Evolutionary conservation across 805 yeast genomes (phyloP), one percentile per base, ranked within the genome.

Genomic region (Sporopachydermia quercuum): DNA sequence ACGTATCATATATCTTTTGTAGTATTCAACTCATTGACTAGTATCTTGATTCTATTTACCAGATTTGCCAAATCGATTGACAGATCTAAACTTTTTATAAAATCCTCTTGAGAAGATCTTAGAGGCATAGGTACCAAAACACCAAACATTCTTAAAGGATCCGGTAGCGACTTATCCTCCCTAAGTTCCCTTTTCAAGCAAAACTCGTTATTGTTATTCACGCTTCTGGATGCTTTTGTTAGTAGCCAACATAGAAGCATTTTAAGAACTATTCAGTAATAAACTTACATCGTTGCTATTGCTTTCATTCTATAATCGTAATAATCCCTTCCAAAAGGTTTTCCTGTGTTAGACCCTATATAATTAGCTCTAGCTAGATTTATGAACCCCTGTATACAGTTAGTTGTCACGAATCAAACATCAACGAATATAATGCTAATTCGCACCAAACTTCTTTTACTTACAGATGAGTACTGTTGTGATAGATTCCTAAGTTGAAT

Each of bases 91-190:
- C 65, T 66, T 2, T 38, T 39, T 2, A 39, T 46, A 43, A 73
- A 73, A 18, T 49, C 46, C 1, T 16, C 35, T 47, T 68, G 73
- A 1, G 71, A 57, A 18, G 45, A 40, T 4, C 62, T 52, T 16
- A 72, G 49, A 30, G 60, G 60, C 34, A 44, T 48, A 4, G 76
- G 71, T 2, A 65, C 71, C 33, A 72, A 50, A 0, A 63, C 64
- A 2, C 73, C 73, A 52, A 72, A 68, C 61, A 68, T 71, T 30
- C 56, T 41, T 5, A 67, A 50, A 1, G 71, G 70, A 40, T 63
- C 61, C 34, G 49, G 47, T 34, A 23, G 43, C 33, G 19, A 39
- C 42, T 6, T 23, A 18, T 37, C 37, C 34, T 17, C 38, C 37
- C 38, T 37, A 35, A 19, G 27, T 4, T 16, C 3, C 39, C 39